A percentile compares a stretch with the other conserved stretches of the same genome.
Conservation (phyloP, 371 early-diverging fungal species). For the Syncephalastrum monosporum region DNA sequence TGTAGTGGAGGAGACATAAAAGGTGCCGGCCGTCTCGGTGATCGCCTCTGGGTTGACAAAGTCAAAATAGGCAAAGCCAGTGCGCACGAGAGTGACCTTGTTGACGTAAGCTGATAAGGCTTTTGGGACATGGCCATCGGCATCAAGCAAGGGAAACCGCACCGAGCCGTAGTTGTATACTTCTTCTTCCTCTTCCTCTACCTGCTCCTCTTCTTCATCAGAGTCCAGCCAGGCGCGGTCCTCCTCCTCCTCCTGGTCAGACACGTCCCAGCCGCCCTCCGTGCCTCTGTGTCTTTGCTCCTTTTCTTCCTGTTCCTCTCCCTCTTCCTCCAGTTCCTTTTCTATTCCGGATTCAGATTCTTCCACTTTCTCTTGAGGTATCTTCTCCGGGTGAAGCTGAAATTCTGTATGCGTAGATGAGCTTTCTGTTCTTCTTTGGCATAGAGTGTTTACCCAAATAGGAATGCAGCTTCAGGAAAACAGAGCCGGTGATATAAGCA, state of each 20-base stretch:
- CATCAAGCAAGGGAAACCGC: constrained; percentile 20
- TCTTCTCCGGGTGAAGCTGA: neutral
- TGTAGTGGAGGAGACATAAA: constrained; percentile 6
- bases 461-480: constrained; percentile 31
- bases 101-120: constrained; percentile 24
- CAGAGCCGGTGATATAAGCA: constrained; percentile 79
- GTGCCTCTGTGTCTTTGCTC: constrained; percentile 4
- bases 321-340: constrained; percentile 9
- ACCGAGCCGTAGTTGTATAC: constrained; percentile 44
- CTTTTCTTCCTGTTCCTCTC: constrained; percentile 12
- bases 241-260: constrained; percentile 29
- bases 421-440: constrained; percentile 1
- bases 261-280: constrained; percentile 38
- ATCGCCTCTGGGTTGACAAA: constrained; percentile 26
- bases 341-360: constrained; percentile 14
- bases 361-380: neutral
- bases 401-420: neutral
- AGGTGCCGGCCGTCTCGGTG: neutral
- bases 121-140: constrained; percentile 11
- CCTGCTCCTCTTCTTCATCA: constrained; percentile 12
- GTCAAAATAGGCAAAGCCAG: constrained; percentile 37
- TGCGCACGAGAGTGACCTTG: constrained; percentile 34
- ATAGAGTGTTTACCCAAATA: constrained; percentile 23
- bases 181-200: constrained; percentile 19
- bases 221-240: constrained; percentile 15